Base-by-base conservation (phyloP, 2,329 filamentous ascomycete genomes). In the Blastomyces silverae region DNA sequence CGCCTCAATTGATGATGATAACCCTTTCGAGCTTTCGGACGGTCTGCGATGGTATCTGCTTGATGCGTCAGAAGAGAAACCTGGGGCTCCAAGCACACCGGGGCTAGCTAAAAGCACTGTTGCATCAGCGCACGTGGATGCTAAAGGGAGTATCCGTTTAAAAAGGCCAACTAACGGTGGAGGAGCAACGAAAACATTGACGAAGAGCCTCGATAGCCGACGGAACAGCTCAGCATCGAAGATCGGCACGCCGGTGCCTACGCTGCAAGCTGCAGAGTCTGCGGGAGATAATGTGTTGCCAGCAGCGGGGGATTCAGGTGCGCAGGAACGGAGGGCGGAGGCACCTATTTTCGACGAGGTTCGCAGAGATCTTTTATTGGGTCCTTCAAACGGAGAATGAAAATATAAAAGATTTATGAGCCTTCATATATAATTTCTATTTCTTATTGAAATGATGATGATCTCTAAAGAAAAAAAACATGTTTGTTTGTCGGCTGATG, bases 21-120 rank as follows among this genome's bases (percentile, higher is more conserved):
- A 99, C 72, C 94, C 94, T 0, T 99, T 99, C 75, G 92, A 97
- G 71, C 83, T 99, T 15, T 96, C 92, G 0, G 94, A 99, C 71
- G 94, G 94, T 2, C 80, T 99, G 59, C 87, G 93, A 44, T 99
- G 94, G 94, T 97, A 97, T 77, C 84, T 99, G 6, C 88, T 99
- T 46, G 93, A 99, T 73, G 94, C 94, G 0, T 84, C 86, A 1
- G 94, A 99, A 77, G 94, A 99, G 77, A 97, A 96, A 73, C 87
- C 91, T 0, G 89, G 89, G 0, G 92, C 92, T 2, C 94, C 94
- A 0, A 88, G 89, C n/a, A 97, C 93, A 0, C 93, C 94, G 0
- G 92, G 93, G 0, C 84, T 96, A 64, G 91, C 90, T 50, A 96
- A 96, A 76, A 92, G 89, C 69, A 97, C 94, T 0, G 92, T 97